Evolutionary conservation across 345 rosid genomes (phyloP), one percentile per base, ranked within the genome.

Genomic region (Populus deltoides): DNA sequence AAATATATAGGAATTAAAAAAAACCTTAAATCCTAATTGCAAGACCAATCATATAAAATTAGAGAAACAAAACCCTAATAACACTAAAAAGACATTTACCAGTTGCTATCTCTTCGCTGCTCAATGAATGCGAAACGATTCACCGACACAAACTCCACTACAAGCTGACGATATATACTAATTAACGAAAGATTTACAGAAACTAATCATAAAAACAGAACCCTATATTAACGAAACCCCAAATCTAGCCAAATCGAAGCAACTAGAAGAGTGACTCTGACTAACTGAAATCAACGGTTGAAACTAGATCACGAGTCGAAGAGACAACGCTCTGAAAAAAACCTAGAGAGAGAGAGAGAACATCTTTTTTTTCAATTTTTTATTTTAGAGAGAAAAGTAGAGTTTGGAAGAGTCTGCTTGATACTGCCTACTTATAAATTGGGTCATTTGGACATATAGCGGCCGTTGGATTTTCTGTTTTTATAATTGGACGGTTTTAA

Each of bases 391-490:
- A 73, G 68, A 39, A 63, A 73, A 71, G 75, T 66, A 67, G 35
- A 22, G 38, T n/a, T 47, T 16, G 27, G 27, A 25, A 9, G 16
- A 22, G 66, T 61, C 1, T 1, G 74, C 71, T 35, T 61, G 59
- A 45, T 55, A 15, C 59, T 71, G 49, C 45, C 45, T 43, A 43
- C 71, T 77, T 27, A 15, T 29, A 49, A 63, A 25, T 24, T 49
- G 66, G 43, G 25, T 7, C 12, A n/a, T 55, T 29, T 53, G 29
- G 62, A 66, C 16, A 47, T 9, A 70, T 69, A 33, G 20, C 6
- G 45, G 49, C 83, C 83, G 82, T 82, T 71, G 67, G 71, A 75
- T 72, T 24, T 35, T 3, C 12, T 1, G 4, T 29, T 16, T 3
- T 1, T 17, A 6, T 0, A 15, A 82, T 80, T 75, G 11, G 51